Percentiles rank a stretch among this genome's conserved stretches.
Evolutionary conservation across 1,284 basidiomycete genomes (phyloP).

Genomic region (Fomitiporia mediterranea): DNA sequence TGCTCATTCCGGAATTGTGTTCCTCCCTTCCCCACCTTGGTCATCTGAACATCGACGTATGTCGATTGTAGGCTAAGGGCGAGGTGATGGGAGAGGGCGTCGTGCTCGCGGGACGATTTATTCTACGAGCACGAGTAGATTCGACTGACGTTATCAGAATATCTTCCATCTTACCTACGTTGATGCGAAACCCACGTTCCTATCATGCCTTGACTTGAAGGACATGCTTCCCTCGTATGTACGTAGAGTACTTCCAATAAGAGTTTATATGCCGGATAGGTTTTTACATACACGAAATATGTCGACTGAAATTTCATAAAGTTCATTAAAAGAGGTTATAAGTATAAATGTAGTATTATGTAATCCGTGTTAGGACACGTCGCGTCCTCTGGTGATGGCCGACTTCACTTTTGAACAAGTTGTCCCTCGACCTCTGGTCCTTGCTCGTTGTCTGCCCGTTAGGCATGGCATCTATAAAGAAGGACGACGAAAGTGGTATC

Average conservation of each 20-base stretch:
- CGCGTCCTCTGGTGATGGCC: too few relatives aligned
- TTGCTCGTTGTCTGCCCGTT: slow-evolving; percentile 22
- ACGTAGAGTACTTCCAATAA: slow-evolving; percentile 8
- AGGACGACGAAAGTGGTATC: slow-evolving; percentile 87
- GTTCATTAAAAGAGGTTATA: too few relatives aligned
- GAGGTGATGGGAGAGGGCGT: slow-evolving; percentile 69
- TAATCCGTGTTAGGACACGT: slow-evolving; percentile 16
- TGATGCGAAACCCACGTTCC: slow-evolving; percentile 10
- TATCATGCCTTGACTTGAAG: neutral
- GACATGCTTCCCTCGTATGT: slow-evolving; percentile 4
- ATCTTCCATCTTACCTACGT: slow-evolving; percentile 7
- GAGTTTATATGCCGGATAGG: neutral
- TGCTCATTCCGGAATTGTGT: slow-evolving; percentile 28
- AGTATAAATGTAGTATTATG: slow-evolving; percentile 5
- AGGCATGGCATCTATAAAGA: slow-evolving; percentile 79
- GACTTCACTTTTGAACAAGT: too few relatives aligned
- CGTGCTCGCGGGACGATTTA: slow-evolving; percentile 34
- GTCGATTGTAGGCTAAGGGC: slow-evolving; percentile 41
- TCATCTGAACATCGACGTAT: slow-evolving; percentile 26
- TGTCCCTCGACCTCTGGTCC: neutral
- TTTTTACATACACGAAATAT: neutral
- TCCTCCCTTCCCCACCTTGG: slow-evolving; percentile 58
- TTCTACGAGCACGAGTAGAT: slow-evolving; percentile 17
- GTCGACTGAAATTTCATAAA: too few relatives aligned
- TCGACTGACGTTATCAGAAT: slow-evolving; percentile 1